Base-by-base conservation (phyloP, 2,329 filamentous ascomycete species). In the Cylindrodendrum hubeiense region DNA sequence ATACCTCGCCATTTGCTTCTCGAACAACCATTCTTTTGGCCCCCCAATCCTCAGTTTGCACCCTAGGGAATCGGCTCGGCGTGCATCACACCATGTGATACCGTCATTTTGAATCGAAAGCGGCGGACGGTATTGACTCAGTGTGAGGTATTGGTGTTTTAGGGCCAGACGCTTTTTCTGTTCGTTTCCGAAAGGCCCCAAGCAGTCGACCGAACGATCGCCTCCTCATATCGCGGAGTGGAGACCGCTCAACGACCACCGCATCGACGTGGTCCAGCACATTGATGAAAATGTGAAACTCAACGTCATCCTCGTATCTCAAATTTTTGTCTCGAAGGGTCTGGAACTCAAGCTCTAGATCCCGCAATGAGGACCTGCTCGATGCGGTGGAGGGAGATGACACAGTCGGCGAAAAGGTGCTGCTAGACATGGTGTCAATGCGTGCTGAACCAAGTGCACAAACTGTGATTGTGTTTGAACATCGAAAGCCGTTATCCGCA, bases 251-350 rank as follows among this genome's bases (percentile, higher is more conserved):
- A 47, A 65, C 66, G 47, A 74, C 66, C 39, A 74, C 64, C 22
- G 66, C 49, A 26, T 74, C 72, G 47, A 74, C 72, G 12, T 69
- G 70, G 24, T 74, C 70, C 49, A 74, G 56, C 33, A 67, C 69
- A 46, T 73, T 69, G 53, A 74, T 74, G 47, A 74, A 74, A 30
- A 63, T 67, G 66, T 74, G 72, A 47, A 74, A 74, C 37, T 74
- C 65, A 26, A 65, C 61, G 41, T 74, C 72, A 7, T 74, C 72
- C 60, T 74, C 72, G 53, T 73, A 74, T 47, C 65, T 62, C 28
- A 74, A 60, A n/a, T 66, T 63, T 7, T 69, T 44, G 26, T 74
- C 72, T 47, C 72, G 69, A 10, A 74, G 63, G n/a, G 69, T 61
- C 26, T 67, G 50, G 54, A 73, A 74, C 47, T 74, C 72, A 13